Base-by-base conservation (phyloP, 345 rosid species). In the Eucalyptus marginata region DNA sequence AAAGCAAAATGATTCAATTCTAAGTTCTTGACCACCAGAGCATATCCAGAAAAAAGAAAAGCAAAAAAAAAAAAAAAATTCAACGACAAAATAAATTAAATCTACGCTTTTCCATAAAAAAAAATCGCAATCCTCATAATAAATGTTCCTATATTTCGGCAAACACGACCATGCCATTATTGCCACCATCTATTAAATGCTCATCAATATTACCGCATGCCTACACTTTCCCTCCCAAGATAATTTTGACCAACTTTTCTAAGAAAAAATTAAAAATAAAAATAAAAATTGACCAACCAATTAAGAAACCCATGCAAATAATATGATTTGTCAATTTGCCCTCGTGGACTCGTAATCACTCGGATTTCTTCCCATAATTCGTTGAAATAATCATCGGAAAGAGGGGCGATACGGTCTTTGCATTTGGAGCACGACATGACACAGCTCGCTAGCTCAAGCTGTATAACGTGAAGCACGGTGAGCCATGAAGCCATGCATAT, bases 111-210 rank as follows among this genome's bases (percentile, higher is more conserved):
- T 36, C 46, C 46, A 71, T 40, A 36, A 3, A 71, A 18, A 9
- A 18, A 36, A 71, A 68, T 71, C 83, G 10, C 83, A 71, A 71
- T 36, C 46, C 44, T 36, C 81, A 71, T 71, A 87, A 87, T 58
- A 87, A 58, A 40, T 87, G 88, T 87, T 87, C 36, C 76, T 64
- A 87, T 88, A 90, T 91, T 92, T 93, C 91, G 92, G 93, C 94
- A 91, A 92, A 90, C 87, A 87, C 90, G 93, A 14, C 54, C 54
- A 91, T 90, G 91, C 93, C 94, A 80, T 90, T 91, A 92, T 93
- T 93, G 91, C 90, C 88, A 10, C 20, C 87, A 76, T 7, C n/a
- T 87, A 89, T 90, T 91, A 68, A 93, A 89, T 91, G 93, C 86
- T 89, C 66, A 71, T 44, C n/a, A 50, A 88, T 13, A 18, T 12